These are phyloP conservation scores for Ascosphaera acerosa DNA, from an alignment of 2,329 filamentous ascomycete species.

Conservation along the genomic window DNA sequence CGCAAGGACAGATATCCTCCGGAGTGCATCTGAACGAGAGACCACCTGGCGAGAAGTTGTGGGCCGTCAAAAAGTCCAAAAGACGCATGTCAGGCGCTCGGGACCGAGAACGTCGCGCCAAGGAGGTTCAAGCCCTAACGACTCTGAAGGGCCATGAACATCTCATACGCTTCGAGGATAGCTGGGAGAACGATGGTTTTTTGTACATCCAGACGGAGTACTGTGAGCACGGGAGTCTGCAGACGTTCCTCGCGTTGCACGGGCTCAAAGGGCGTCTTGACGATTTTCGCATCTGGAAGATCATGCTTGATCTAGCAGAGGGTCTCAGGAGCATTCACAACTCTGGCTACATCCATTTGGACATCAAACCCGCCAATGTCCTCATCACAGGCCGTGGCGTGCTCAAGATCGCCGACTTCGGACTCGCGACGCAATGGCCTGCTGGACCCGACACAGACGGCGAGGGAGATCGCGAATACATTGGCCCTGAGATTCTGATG, in stretches of 20 bases:
- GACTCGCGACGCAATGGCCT: constrained; percentile 53
- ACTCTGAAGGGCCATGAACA: constrained; percentile 61
- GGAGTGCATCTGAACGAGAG: too few relatives aligned
- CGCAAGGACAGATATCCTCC: too few relatives aligned
- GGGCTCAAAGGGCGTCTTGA: constrained; percentile 70
- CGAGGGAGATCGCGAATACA: constrained; percentile 90
- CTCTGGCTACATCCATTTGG: constrained; percentile 50
- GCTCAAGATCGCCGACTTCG: constrained; percentile 41
- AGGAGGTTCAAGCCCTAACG: constrained; percentile 59
- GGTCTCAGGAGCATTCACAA: constrained; percentile 79
- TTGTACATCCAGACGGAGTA: constrained; percentile 96
- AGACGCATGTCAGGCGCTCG: constrained; percentile 50
- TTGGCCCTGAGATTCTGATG: constrained; percentile 73
- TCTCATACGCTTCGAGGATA: constrained; percentile 57
- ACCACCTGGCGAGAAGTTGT: constrained; percentile 29
- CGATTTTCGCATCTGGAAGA: constrained; percentile 98
- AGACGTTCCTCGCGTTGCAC: constrained; percentile 58
- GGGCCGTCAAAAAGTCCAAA: constrained; percentile 83
- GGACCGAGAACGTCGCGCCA: constrained; percentile 61
- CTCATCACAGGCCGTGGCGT: constrained; percentile 40
- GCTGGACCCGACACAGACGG: constrained; percentile 53
- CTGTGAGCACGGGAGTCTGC: constrained; percentile 79
- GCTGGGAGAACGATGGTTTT: constrained; percentile 65
- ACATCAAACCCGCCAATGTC: constrained; percentile 40
- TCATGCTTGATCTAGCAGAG: constrained; percentile 63